A percentile compares a stretch with the other conserved stretches of the same genome.
These are phyloP conservation scores for Melastoma malabathricum DNA, from an alignment of 345 rosid genomes.

Conservation along the genomic window DNA sequence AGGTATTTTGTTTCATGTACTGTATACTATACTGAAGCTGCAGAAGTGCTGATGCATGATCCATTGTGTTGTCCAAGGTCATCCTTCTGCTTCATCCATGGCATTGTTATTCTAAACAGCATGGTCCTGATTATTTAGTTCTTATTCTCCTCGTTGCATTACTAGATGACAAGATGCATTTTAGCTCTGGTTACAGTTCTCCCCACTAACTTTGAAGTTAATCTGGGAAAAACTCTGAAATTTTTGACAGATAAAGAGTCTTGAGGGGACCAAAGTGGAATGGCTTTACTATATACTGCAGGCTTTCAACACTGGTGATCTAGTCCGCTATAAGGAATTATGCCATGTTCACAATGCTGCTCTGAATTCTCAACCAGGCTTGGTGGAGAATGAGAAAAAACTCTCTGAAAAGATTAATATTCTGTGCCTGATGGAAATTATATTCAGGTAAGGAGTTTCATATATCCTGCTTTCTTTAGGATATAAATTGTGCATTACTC, in stretches of 20 bases:
- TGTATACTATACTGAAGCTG: background rate
- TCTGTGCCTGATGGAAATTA: constrained; percentile 94
- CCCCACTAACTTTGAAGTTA: background rate
- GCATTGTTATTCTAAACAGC: no score
- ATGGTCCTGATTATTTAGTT: no score
- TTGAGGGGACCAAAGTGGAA: constrained; percentile 74
- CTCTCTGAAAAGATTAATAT: constrained; percentile 92
- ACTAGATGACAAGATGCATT: no score
- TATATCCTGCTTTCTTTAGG: background rate
- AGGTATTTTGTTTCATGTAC: background rate
- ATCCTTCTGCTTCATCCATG: no score
- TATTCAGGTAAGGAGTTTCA: constrained; percentile 53
- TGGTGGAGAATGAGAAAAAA: constrained; percentile 83
- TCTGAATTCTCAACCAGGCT: constrained; percentile 81
- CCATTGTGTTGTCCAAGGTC: no score
- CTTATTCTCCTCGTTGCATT: no score
- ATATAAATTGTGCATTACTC: background rate
- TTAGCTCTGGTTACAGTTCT: background rate
- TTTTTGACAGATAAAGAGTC: constrained; percentile 69
- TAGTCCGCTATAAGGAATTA: constrained; percentile 73
- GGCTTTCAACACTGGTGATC: constrained; percentile 84
- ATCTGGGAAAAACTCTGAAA: background rate
- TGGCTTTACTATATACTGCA: constrained; percentile 95
- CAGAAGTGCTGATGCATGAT: background rate
- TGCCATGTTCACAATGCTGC: constrained; percentile 75